These are phyloP conservation scores for Trametopsis cervina DNA, from an alignment of 768 basidiomycete genomes.

Conservation along the genomic window DNA sequence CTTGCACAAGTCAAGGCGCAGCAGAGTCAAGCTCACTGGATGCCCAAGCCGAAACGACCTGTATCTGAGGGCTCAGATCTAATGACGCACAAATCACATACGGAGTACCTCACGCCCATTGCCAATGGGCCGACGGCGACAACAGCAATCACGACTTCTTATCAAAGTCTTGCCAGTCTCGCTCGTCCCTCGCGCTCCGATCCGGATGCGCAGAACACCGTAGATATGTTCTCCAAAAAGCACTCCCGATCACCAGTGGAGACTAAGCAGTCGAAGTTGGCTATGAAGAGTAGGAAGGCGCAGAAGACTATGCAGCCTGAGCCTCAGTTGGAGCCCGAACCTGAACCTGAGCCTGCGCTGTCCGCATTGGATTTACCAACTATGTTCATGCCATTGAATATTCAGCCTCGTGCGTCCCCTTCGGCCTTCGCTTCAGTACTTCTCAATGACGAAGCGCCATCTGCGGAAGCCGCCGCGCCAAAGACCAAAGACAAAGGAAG, in stretches of 20 bases:
- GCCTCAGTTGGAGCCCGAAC: constrained; percentile 33
- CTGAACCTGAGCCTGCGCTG: constrained; percentile 14
- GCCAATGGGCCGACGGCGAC: constrained; percentile 81
- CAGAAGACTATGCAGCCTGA: constrained; percentile 36
- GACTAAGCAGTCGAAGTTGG: constrained; percentile 62
- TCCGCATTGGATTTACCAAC: constrained; percentile 37
- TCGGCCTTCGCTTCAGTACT: constrained; percentile 54
- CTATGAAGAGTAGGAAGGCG: constrained; percentile 62
- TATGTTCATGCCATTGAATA: constrained; percentile 49
- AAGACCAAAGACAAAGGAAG: constrained; percentile 7
- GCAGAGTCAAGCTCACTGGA: constrained; percentile 22
- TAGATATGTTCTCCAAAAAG: constrained; percentile 3
- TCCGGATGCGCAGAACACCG: constrained; percentile 7
- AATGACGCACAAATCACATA: constrained; percentile 40
- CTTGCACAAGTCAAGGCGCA: constrained; percentile 58
- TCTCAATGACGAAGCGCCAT: constrained; percentile 42
- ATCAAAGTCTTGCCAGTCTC: constrained; percentile 63
- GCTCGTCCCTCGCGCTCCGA: constrained; percentile 26
- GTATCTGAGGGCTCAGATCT: constrained; percentile 18
- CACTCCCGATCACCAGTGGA: constrained; percentile 21
- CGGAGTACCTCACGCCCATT: constrained; percentile 70
- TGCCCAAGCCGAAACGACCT: constrained; percentile 20
- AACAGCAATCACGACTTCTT: constrained; percentile 78
- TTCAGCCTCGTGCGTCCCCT: constrained; percentile 63
- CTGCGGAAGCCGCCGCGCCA: constrained; percentile 6